These are phyloP conservation scores for Xylariales sp. DNA, from an alignment of 2,329 filamentous ascomycete genomes.

Conservation along the genomic window DNA sequence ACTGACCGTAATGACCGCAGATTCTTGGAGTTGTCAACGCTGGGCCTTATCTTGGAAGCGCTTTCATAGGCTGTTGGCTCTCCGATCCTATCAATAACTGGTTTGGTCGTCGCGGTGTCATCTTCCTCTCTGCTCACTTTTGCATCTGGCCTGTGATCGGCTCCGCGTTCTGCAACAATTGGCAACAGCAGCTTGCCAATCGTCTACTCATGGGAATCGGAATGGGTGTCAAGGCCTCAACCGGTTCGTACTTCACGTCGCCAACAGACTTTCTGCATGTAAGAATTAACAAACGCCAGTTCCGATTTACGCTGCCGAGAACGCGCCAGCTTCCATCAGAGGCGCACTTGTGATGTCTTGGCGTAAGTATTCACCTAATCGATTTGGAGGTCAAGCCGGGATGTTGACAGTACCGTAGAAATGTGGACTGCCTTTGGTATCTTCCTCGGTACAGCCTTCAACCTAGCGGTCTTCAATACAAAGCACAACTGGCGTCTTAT, in stretches of 20 bases:
- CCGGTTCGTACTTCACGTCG: constrained; percentile 29
- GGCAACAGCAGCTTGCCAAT: constrained; percentile 66
- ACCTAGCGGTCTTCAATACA: constrained; percentile 43
- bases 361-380: constrained; percentile 36
- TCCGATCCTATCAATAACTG: constrained; percentile 57
- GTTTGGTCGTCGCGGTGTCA: constrained; percentile 61
- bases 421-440: constrained; percentile 61
- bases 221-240: constrained; percentile 69
- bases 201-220: constrained; percentile 72
- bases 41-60: constrained; percentile 38
- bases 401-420: no score
- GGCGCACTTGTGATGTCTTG: constrained; percentile 80
- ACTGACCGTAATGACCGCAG: no score
- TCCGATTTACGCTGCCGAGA: constrained; percentile 73
- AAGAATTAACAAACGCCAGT: no score
- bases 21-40: constrained; percentile 56
- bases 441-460: constrained; percentile 56
- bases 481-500: constrained; percentile 33
- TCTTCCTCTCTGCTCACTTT: constrained; percentile 71
- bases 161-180: constrained; percentile 66
- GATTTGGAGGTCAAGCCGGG: no score
- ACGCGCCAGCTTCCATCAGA: constrained; percentile 62
- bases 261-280: no score
- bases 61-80: constrained; percentile 51
- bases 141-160: constrained; percentile 66